Base-by-base conservation (phyloP, 2,329 filamentous ascomycete species). In the Sordariomycetes sp. region DNA sequence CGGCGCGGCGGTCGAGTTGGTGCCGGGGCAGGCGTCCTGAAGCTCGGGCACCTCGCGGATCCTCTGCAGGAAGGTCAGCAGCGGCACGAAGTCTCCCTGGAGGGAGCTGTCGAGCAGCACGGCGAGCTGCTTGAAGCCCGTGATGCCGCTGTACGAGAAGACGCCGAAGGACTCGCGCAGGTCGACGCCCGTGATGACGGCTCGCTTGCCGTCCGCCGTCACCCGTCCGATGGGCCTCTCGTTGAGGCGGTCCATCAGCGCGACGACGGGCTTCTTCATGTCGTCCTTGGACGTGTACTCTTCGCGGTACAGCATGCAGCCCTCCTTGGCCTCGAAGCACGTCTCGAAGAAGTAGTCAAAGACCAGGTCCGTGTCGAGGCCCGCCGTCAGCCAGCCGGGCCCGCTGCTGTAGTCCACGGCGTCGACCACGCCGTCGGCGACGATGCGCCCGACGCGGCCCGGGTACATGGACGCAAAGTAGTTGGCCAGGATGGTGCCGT, bases 381-480 rank as follows among this genome's bases (percentile, higher is more conserved):
- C 50, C 43, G 58, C 61, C 21, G 42, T 51, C 2, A 48, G 34
- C 59, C 59, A 65, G 12, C 45, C 2, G n/a, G 42, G 21, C 4
- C 42, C 41, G 27, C 41, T 46, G n/a, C 40, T 36, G 35, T 63
- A 64, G 41, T 65, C 61, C 11, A 57, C 41, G 1, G 49, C 40
- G 36, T 66, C 49, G 10, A 20, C 16, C 42, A 65, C 54, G 2
- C 53, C 60, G 14, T 64, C 62, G 3, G 64, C 46, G 3, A 66
- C 48, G 33, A 70, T 46, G 10, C 63, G 55, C 0, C 54, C 62
- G 8, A 69, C 43, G 4, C 55, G 48, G 1, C 43, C 53, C 1
- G 56, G 54, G 24, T 52, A 59, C 47, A 59, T 46, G 18, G 55
- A 51, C 3, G 54, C 52, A 39, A 59, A 55, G 20, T 51, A 53